Percentiles rank a stretch among this genome's conserved stretches.
phyloP scores from a whole-genome alignment of 2,329 filamentous ascomycete species.

The Rutstroemia sydowiana region DNA sequence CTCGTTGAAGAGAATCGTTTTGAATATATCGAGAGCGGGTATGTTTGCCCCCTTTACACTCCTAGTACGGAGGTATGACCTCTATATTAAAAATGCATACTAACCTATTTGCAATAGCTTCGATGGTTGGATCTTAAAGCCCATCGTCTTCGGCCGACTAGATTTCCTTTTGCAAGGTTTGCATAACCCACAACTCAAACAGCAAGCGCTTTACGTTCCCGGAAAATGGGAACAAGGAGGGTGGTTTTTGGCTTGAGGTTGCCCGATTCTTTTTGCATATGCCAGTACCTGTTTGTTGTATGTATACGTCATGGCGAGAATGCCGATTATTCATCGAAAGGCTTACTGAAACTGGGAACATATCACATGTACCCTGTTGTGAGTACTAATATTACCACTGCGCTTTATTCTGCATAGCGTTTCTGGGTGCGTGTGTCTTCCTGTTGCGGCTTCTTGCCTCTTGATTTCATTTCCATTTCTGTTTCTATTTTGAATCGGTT shows the following conservation, averaged over 20 bases:
- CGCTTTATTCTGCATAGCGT: too few species aligned
- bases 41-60: not conserved
- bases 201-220: constrained; percentile 55
- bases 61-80: not conserved
- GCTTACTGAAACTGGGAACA: too few species aligned
- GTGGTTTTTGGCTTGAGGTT: constrained; percentile 56
- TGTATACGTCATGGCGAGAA: too few species aligned
- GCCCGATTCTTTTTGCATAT: not conserved
- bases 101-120: constrained; percentile 50
- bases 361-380: too few species aligned
- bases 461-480: too few species aligned
- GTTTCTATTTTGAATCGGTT: too few species aligned
- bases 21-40: constrained; percentile 55
- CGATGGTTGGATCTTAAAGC: constrained; percentile 86
- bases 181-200: constrained; percentile 48
- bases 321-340: too few species aligned
- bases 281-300: too few species aligned
- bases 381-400: too few species aligned
- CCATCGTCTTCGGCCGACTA: constrained; percentile 72
- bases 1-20: constrained; percentile 62
- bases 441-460: too few species aligned
- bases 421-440: too few species aligned
- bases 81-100: not conserved
- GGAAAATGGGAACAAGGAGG: constrained; percentile 78
- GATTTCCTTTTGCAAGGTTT: constrained; percentile 64